A percentile compares a stretch with the other conserved stretches of the same genome.
phyloP scores from a whole-genome alignment of 2,329 filamentous ascomycete genomes.

The Tolypocladium guangdongense region DNA sequence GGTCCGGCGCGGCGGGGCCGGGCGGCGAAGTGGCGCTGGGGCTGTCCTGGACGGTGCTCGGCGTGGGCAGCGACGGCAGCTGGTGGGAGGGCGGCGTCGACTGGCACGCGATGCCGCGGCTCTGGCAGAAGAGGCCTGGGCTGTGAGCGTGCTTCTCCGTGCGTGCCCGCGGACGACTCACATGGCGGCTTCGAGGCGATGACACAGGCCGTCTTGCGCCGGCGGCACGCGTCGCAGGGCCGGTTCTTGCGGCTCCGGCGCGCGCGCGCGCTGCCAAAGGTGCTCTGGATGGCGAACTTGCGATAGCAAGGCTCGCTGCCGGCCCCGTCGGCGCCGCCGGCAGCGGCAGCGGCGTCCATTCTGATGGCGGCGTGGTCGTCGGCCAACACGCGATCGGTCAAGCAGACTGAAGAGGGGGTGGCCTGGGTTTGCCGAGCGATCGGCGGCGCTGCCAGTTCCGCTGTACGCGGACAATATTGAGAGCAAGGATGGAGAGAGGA shows the following conservation, averaged over 20 bases:
- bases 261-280: conserved; percentile 27
- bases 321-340: no score
- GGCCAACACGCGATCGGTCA: no score
- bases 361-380: no score
- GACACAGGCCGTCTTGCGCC: conserved; percentile 35
- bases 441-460: no score
- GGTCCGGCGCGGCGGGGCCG: neutral
- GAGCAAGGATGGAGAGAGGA: no score
- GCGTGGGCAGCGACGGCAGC: no score
- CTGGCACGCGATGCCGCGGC: conserved; percentile 19
- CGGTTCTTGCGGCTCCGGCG: conserved; percentile 33
- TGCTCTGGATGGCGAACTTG: conserved; percentile 30
- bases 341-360: no score
- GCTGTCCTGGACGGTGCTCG: conserved; percentile 4
- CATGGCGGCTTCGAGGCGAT: conserved; percentile 32
- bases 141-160: no score
- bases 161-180: conserved; percentile 21
- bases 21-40: conserved; percentile 1
- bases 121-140: conserved; percentile 24
- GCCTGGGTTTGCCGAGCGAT: no score
- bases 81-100: no score
- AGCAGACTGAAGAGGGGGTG: no score
- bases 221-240: conserved; percentile 33
- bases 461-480: no score
- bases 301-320: conserved; percentile 10